Conservation (phyloP, 129 eudicot species). For the Deinandra increscens region DNA sequence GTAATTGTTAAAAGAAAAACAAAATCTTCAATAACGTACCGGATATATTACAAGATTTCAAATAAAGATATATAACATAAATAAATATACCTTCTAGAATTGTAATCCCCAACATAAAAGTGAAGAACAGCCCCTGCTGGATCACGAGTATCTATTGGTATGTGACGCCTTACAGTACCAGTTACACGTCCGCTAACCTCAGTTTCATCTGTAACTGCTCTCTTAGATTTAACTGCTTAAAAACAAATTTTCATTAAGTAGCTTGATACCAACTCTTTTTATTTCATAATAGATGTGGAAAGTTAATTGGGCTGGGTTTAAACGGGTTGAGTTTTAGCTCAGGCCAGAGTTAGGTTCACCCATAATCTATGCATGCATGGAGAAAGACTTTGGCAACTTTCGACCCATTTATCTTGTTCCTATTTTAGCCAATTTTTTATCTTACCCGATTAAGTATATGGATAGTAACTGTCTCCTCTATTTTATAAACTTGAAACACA, state of each 20-base stretch:
- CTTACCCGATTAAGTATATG: not conserved
- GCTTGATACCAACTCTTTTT: not conserved
- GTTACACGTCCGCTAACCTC: constrained; percentile 83
- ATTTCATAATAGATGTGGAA: not conserved
- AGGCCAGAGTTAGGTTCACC: not conserved
- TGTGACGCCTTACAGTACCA: constrained; percentile 90
- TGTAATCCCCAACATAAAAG: constrained; percentile 89
- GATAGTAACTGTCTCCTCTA: not conserved
- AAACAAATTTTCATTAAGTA: not conserved
- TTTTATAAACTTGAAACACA: not conserved
- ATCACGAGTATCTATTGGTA: constrained; percentile 89
- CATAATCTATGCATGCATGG: not conserved
- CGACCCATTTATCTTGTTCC: not conserved
- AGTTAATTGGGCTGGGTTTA: not conserved
- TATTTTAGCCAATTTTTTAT: not conserved
- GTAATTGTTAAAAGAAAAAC: constrained; percentile 8
- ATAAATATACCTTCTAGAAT: constrained; percentile 56
- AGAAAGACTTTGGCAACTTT: not conserved
- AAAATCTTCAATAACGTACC: constrained; percentile 13
- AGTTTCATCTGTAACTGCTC: constrained; percentile 56
- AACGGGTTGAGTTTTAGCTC: not conserved
- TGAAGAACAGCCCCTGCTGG: constrained; percentile 83
- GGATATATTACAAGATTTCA: not conserved
- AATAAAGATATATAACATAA: not conserved
- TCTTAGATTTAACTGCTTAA: constrained; percentile 61